Evolutionary conservation across 331 rosid genomes (phyloP).

Genomic region (Ulmus americana): DNA sequence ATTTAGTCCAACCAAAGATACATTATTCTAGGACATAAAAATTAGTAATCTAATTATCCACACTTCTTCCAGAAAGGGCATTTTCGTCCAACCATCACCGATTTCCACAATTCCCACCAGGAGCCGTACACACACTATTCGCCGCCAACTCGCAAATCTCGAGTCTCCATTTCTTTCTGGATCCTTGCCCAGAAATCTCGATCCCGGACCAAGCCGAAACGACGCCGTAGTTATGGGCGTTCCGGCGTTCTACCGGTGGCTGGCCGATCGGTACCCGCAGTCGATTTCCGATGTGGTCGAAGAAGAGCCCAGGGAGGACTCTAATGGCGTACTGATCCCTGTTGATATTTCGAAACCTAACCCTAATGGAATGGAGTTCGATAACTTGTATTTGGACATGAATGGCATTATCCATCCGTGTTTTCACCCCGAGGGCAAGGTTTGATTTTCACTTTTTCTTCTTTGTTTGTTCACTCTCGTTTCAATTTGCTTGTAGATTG

Average conservation of each 20-base stretch:
- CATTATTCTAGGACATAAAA: too few relatives aligned
- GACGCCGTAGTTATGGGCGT: conserved; percentile 68
- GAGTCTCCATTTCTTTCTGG: background rate
- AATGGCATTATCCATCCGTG: conserved; percentile 93
- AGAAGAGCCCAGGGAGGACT: conserved; percentile 39
- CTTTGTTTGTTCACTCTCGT: background rate
- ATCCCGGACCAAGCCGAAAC: conserved; percentile 27
- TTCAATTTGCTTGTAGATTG: background rate
- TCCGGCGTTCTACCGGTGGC: conserved; percentile 97
- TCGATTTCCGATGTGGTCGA: conserved; percentile 75
- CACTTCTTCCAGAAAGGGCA: background rate
- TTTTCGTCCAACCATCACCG: conserved; percentile 1
- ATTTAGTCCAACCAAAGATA: too few relatives aligned
- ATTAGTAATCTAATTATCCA: too few relatives aligned
- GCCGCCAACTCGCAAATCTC: conserved; percentile 23
- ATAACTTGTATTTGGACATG: conserved; percentile 88
- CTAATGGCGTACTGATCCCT: conserved; percentile 23
- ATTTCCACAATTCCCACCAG: background rate
- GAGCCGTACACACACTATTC: background rate
- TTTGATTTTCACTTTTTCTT: conserved; percentile 16
- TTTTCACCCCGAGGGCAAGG: conserved; percentile 97
- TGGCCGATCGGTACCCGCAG: conserved; percentile 85
- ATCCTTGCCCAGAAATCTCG: background rate
- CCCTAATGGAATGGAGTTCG: conserved; percentile 88
- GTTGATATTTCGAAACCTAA: conserved; percentile 71